These are phyloP conservation scores for Solanum chmielewskii DNA, from an alignment of 257 asterid genomes.

Conservation along the genomic window DNA sequence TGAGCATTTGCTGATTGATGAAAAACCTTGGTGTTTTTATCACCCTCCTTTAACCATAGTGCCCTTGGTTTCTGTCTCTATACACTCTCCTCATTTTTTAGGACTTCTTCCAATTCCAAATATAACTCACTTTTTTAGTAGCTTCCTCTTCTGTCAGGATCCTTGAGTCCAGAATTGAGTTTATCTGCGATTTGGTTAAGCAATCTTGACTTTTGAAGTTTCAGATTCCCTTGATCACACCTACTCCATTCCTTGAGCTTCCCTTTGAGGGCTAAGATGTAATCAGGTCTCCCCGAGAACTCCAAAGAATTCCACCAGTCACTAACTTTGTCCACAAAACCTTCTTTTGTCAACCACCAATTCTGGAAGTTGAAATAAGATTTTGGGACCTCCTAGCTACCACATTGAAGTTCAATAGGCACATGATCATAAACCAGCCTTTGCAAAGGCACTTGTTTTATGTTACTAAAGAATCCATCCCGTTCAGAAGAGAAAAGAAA, in stretches of 20 bases:
- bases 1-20: background rate
- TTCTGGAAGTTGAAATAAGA: background rate
- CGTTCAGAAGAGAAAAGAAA: background rate
- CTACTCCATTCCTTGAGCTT: background rate
- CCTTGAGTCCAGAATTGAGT: background rate
- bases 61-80: background rate
- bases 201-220: background rate
- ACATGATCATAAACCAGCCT: background rate
- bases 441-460: background rate
- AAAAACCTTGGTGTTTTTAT: background rate
- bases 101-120: background rate
- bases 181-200: background rate
- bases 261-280: background rate
- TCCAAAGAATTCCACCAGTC: background rate
- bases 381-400: background rate
- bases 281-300: background rate
- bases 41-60: background rate
- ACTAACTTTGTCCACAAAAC: background rate
- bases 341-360: background rate
- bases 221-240: background rate
- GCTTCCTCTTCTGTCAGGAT: background rate
- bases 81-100: background rate
- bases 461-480: background rate
- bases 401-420: background rate
- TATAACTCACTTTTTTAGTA: background rate